phyloP scores from a whole-genome alignment of 2,329 filamentous ascomycete genomes.

The Neofusicoccum cordaticola region DNA sequence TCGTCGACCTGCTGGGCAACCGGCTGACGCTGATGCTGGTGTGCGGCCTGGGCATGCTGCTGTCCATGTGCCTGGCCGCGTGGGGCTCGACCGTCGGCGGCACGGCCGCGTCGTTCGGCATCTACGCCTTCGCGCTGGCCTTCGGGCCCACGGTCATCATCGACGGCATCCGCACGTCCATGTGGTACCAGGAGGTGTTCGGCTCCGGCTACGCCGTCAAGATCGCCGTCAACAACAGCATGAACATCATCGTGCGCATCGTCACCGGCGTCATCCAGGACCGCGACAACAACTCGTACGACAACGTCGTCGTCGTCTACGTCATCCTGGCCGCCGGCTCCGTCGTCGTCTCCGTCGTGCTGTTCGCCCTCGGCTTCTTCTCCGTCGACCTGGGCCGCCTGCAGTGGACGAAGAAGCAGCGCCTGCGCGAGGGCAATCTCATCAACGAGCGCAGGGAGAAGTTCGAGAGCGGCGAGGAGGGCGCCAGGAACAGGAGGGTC shows the following conservation, averaged over 20 bases:
- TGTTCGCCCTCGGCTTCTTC: constrained; percentile 41
- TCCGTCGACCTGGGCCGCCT: constrained; percentile 48
- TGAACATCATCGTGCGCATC: constrained; percentile 60
- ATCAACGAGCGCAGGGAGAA: constrained; percentile 44
- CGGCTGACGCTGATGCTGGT: constrained; percentile 46
- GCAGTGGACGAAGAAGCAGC: constrained; percentile 59
- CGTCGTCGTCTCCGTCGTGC: constrained; percentile 42
- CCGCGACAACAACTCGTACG: constrained; percentile 55
- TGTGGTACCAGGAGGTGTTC: constrained; percentile 61
- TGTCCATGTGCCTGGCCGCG: constrained; percentile 55
- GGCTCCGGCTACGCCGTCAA: constrained; percentile 61
- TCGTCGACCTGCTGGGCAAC: constrained; percentile 57
- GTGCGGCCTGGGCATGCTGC: constrained; percentile 51
- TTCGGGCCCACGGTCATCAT: constrained; percentile 60
- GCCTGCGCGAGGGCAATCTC: constrained; percentile 45
- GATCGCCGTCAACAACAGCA: constrained; percentile 61
- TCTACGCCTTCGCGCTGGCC: constrained; percentile 56
- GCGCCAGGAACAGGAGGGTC: constrained; percentile 41
- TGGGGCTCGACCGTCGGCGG: constrained; percentile 51
- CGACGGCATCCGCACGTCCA: constrained; percentile 58
- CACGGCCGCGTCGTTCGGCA: constrained; percentile 58
- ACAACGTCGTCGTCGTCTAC: constrained; percentile 56
- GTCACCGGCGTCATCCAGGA: constrained; percentile 60
- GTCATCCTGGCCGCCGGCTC: constrained; percentile 53
- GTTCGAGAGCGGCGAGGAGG: constrained; percentile 37